phyloP scores from a whole-genome alignment of 2,329 filamentous ascomycete species.

The Cladophialophora immunda region DNA sequence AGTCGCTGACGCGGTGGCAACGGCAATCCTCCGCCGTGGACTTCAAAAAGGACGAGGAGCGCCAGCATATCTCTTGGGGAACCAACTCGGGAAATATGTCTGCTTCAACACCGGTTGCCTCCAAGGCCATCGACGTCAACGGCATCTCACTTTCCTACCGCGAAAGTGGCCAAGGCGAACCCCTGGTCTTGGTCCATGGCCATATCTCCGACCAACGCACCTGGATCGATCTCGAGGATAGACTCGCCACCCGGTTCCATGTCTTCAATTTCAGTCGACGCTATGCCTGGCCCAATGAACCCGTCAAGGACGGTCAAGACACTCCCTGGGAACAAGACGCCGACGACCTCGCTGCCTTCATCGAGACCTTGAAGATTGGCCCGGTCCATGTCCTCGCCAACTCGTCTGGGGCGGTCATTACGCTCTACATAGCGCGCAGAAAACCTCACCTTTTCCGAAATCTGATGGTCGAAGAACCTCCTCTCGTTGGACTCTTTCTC shows the following conservation, averaged over 20 bases:
- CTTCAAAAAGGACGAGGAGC: background rate
- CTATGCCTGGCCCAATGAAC: conserved; percentile 31
- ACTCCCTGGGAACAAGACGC: conserved; percentile 27
- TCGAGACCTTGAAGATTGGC: conserved; percentile 23
- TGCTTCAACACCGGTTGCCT: background rate
- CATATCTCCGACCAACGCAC: conserved; percentile 30
- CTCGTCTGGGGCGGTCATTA: conserved; percentile 24
- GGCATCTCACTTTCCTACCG: conserved; percentile 26
- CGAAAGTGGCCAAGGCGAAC: conserved; percentile 26
- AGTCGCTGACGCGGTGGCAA: background rate
- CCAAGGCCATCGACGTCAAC: conserved; percentile 23
- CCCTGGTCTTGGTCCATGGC: conserved; percentile 30
- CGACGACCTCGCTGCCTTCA: conserved; percentile 21
- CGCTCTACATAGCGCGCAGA: conserved; percentile 14
- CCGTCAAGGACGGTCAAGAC: conserved; percentile 20
- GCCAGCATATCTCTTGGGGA: background rate
- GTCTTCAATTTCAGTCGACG: conserved; percentile 32
- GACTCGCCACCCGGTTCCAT: conserved; percentile 22
- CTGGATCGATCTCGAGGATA: conserved; percentile 24
- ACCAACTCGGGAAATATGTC: background rate
- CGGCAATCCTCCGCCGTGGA: background rate
- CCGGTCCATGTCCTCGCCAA: conserved; percentile 32
- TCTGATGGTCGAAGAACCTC: conserved; percentile 30
- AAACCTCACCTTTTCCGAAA: conserved; percentile 29
- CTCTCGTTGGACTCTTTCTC: conserved; percentile 25